Base-by-base conservation (phyloP, 2,329 filamentous ascomycete genomes). In the Zymoseptoria crescenta region DNA sequence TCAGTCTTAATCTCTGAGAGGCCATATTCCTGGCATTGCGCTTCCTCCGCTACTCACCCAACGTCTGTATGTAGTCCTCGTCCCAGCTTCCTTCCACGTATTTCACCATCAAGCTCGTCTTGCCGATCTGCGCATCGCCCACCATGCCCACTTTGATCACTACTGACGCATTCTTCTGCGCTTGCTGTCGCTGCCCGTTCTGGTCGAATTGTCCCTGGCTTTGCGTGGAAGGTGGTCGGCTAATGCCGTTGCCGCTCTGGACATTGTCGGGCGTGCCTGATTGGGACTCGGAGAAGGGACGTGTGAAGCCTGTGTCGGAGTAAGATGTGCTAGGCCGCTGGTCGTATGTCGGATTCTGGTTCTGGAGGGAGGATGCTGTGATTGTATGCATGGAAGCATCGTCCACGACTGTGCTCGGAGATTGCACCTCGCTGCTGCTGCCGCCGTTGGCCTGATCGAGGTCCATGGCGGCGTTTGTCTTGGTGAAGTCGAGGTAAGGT, bases 101-200 rank as follows among this genome's bases (percentile, higher is more conserved):
- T 76, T 99, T 99, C 72, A 99, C 94, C 94, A 99, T 99, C 73
- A 99, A 78, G 65, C 92, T 96, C 19, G 94, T 99, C 83, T 99
- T 99, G 72, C 94, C 94, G 68, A 99, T 99, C 76, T 99, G 94
- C 59, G 94, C 94, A 77, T 99, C 94, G 52, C 94, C 94, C 52
- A 99, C 94, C 94, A 99, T 99, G 71, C 94, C 94, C 55, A 99
- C 94, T 77, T 99, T 99, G 81, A 99, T 97, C 59, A 99, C 94
- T 45, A 99, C 94, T 69, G 83, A 87, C 59, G 77, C 73, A 60
- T 79, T 80, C 71, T 80, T 80, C 66, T 72, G 73, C 16, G 74
- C 74, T 27, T 73, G 69, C 54, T 78, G 73, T 49, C 71, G 71
- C 56, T 73, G 72, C 49, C 59, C 65, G 51, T 67, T 64, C 35